Conservation (phyloP, 1,284 basidiomycete species). For the Pascua guehoae region DNA sequence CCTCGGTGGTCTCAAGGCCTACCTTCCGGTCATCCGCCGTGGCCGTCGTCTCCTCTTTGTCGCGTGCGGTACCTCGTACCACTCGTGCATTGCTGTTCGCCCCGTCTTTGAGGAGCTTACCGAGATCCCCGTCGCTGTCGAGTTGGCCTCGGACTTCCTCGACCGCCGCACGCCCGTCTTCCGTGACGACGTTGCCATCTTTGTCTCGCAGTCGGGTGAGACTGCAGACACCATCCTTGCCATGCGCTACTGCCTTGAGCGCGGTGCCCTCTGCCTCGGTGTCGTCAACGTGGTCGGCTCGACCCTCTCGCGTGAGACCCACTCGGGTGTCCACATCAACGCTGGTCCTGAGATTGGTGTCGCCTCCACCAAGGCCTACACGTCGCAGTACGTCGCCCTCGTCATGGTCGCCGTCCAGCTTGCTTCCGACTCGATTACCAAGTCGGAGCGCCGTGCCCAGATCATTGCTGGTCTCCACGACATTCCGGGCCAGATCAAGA, state of each 20-base stretch:
- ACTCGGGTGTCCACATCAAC: constrained; percentile 99
- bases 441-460: constrained; percentile 81
- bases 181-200: constrained; percentile 96
- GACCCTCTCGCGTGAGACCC: constrained; percentile 95
- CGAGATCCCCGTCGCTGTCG: constrained; percentile 96
- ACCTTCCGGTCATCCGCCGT: constrained; percentile 92
- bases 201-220: constrained; percentile 97
- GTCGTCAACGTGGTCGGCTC: constrained; percentile 99
- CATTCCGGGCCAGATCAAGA: constrained; percentile 84
- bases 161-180: constrained; percentile 99
- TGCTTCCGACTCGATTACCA: constrained; percentile 92
- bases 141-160: constrained; percentile 96
- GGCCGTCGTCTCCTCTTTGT: constrained; percentile 94
- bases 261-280: constrained; percentile 89
- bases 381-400: constrained; percentile 97
- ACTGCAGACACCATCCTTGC: constrained; percentile 98
- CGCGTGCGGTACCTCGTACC: constrained; percentile 97
- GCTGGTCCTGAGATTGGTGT: constrained; percentile 99
- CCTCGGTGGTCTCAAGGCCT: constrained; percentile 90
- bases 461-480: constrained; percentile 92
- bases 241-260: constrained; percentile 92
- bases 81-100: constrained; percentile 87
- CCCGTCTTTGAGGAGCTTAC: constrained; percentile 99
- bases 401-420: constrained; percentile 98
- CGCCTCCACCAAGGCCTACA: constrained; percentile 99